Conservation (phyloP, 139 green algal genomes). For the Chlorella ohadii region DNA sequence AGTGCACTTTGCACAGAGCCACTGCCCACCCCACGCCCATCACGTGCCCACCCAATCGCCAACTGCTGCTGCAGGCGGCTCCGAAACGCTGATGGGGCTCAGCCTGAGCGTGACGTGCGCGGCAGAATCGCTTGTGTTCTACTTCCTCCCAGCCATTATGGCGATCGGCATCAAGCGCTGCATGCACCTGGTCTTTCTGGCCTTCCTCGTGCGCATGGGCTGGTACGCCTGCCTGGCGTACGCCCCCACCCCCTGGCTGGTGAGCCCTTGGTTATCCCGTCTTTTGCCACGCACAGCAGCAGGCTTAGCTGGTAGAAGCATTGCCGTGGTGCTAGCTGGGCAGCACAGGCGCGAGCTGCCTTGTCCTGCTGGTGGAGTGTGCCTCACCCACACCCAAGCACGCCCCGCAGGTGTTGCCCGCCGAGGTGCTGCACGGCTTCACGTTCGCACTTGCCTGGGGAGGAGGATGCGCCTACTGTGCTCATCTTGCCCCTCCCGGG, state of each 20-base stretch:
- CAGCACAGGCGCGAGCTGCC: too few relatives aligned
- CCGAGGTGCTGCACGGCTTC: conserved; percentile 57
- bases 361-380: too few relatives aligned
- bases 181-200: conserved; percentile 47
- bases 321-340: too few relatives aligned
- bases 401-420: conserved; percentile 40
- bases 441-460: conserved; percentile 59
- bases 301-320: too few relatives aligned
- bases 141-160: conserved; percentile 26
- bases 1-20: too few relatives aligned
- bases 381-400: not conserved
- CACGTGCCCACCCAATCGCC: not conserved
- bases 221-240: conserved; percentile 34
- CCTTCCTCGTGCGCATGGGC: conserved; percentile 49
- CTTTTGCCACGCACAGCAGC: too few relatives aligned
- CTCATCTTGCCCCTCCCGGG: conserved; percentile 40
- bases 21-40: not conserved
- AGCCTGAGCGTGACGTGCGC: conserved; percentile 47
- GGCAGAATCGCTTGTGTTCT: conserved; percentile 50
- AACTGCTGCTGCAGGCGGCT: conserved; percentile 17
- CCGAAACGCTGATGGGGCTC: conserved; percentile 46
- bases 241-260: conserved; percentile 39
- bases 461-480: conserved; percentile 41
- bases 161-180: conserved; percentile 35
- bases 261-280: too few relatives aligned